Base-by-base conservation (phyloP, 2,329 filamentous ascomycete species). In the Cryoendolithus antarcticus region DNA sequence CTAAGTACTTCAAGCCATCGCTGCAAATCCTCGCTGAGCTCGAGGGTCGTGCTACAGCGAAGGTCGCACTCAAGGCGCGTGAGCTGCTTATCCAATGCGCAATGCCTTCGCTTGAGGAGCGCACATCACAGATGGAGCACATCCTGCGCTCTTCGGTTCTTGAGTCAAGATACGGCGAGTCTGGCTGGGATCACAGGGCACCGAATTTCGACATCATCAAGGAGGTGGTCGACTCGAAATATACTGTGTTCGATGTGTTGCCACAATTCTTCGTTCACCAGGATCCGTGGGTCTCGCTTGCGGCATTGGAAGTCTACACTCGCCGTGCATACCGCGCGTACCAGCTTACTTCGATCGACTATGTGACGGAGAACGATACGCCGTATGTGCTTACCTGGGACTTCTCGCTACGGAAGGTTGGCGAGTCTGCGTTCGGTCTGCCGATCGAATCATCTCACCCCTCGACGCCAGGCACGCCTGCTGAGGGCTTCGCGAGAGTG, bases 61-160 rank as follows among this genome's bases (percentile, higher is more conserved):
- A 96, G 77, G 89, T 98, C 32, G 86, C 89, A 0, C 74, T 98
- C 50, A 98, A 98, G 72, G 89, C 91, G 34, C 83, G 91, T 59
- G 91, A 98, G 67, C 81, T 96, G 37, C 80, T 98, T 55, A 98
- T 98, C 48, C 91, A 96, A 65, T 95, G 86, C 59, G 88, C 91
- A 39, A 75, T 98, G 60, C 91, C 91, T 11, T 98, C 91, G 3
- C 71, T 98, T 12, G 91, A 96, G 63, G 91, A 98, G 72, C 81
- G 91, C 51, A 83, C 84, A 19, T 75, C 82, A 4, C 91, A 98
- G 68, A 95, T 98, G 89, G 91, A 96, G 70, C 89, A 96, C 63
- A 98, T 98, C 48, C 72, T 98, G 40, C 84, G 88, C 43, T 94
- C 89, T 19, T 89, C 91, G 0, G 91, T 98, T 13, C 77, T 95